phyloP scores from a whole-genome alignment of 2,329 filamentous ascomycete species.

The Aspergillus intermedius region DNA sequence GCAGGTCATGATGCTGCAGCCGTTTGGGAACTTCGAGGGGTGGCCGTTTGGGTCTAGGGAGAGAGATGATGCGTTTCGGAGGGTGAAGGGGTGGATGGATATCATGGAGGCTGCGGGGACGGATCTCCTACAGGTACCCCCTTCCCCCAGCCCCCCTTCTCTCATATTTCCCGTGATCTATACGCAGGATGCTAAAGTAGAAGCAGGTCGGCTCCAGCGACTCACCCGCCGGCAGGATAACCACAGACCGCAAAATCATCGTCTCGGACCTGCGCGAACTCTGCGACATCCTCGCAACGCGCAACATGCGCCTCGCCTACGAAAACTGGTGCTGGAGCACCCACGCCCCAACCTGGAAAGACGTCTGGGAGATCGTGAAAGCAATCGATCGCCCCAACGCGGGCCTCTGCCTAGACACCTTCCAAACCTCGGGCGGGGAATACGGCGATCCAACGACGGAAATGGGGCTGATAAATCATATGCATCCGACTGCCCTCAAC shows the following conservation, averaged over 20 bases:
- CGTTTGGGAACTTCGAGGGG: slow-evolving; percentile 71
- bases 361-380: slow-evolving; percentile 62
- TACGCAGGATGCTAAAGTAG: background rate
- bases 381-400: slow-evolving; percentile 59
- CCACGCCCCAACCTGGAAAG: slow-evolving; percentile 60
- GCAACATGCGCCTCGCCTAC: slow-evolving; percentile 60
- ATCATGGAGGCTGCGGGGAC: slow-evolving; percentile 66
- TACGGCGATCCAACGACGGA: slow-evolving; percentile 64
- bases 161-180: background rate
- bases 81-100: slow-evolving; percentile 60
- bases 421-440: slow-evolving; percentile 66
- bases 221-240: slow-evolving; percentile 49
- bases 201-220: slow-evolving; percentile 57
- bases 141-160: background rate
- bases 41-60: slow-evolving; percentile 56
- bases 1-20: slow-evolving; percentile 64
- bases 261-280: slow-evolving; percentile 58
- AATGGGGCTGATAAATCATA: slow-evolving; percentile 52
- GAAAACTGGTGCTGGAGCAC: slow-evolving; percentile 82
- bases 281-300: slow-evolving; percentile 54
- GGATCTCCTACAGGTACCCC: slow-evolving; percentile 60
- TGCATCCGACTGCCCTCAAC: slow-evolving; percentile 42
- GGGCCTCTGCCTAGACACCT: slow-evolving; percentile 70
- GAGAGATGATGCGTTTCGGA: slow-evolving; percentile 55
- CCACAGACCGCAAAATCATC: slow-evolving; percentile 44